Conservation (phyloP, 139 green algal genomes). For the Picochlorum sp. region DNA sequence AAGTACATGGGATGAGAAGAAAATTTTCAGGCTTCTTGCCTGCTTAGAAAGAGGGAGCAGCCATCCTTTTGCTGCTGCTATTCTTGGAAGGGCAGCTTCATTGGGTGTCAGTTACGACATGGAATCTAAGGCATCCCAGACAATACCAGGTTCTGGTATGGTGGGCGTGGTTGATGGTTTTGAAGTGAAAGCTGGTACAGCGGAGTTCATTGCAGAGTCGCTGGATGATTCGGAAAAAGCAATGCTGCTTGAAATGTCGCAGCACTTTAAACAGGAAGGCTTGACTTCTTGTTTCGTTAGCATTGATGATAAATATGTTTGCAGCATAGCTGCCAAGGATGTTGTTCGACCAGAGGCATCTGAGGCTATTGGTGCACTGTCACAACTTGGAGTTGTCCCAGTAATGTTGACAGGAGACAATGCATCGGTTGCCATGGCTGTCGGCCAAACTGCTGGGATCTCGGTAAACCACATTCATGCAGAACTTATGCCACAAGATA, state of each 20-base stretch:
- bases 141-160: constrained; percentile 5
- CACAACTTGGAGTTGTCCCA: constrained; percentile 32
- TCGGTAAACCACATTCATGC: constrained; percentile 24
- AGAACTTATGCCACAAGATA: constrained; percentile 43
- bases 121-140: neutral
- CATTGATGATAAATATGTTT: constrained; percentile 6
- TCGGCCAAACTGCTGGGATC: constrained; percentile 51
- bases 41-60: constrained; percentile 25
- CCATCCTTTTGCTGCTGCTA: constrained; percentile 42
- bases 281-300: constrained; percentile 13
- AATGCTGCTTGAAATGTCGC: neutral
- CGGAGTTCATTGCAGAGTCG: neutral
- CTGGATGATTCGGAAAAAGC: neutral
- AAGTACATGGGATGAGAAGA: neutral
- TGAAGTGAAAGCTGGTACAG: neutral
- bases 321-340: constrained; percentile 5
- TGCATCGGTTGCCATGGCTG: constrained; percentile 52
- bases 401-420: constrained; percentile 80
- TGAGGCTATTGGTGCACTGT: constrained; percentile 18
- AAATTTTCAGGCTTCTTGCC: constrained; percentile 13
- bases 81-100: constrained; percentile 21
- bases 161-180: constrained; percentile 6
- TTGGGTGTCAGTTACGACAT: constrained; percentile 1
- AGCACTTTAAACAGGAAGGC: neutral
- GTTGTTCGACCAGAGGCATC: constrained; percentile 12